A percentile compares a stretch with the other conserved stretches of the same genome.
These are phyloP conservation scores for Acanthamoeba triangularis DNA, from an alignment of 208 protist species.

Conservation along the genomic window DNA sequence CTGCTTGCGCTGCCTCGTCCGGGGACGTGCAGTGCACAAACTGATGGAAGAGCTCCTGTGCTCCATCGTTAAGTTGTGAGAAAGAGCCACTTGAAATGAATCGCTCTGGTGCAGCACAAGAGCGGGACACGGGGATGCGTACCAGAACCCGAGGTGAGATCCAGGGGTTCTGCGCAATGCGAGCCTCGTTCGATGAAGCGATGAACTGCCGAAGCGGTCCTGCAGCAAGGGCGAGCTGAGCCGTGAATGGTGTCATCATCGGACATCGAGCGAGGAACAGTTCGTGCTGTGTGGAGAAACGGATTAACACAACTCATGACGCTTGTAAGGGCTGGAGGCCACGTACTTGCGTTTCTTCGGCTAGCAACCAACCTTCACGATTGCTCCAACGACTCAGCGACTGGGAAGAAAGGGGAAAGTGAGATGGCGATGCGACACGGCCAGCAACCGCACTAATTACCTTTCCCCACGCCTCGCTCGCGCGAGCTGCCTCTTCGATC, in stretches of 20 bases:
- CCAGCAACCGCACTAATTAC: neutral
- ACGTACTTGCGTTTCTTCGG: conserved; percentile 13
- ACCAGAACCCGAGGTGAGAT: conserved; percentile 3
- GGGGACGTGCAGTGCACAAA: neutral
- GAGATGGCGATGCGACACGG: neutral
- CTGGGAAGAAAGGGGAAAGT: neutral
- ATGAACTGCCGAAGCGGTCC: neutral
- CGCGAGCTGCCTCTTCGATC: neutral
- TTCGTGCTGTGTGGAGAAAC: conserved; percentile 8
- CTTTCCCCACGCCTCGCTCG: neutral
- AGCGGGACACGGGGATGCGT: neutral
- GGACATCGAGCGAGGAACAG: neutral
- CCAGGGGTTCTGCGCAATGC: neutral
- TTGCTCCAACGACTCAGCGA: conserved; percentile 17
- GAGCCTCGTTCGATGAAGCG: neutral
- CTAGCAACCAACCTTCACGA: conserved; percentile 4
- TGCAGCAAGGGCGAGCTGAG: conserved; percentile 32
- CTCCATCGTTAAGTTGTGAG: neutral
- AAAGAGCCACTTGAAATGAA: neutral
- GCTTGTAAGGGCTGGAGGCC: neutral
- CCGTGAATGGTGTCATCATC: conserved; percentile 54
- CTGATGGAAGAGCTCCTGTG: conserved; percentile 2
- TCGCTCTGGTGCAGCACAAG: neutral
- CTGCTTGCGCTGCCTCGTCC: neutral
- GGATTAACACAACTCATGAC: neutral